These are phyloP conservation scores for Entelexis paramagnoliae DNA, from an alignment of 1,139 yeast genomes.

Conservation along the genomic window DNA sequence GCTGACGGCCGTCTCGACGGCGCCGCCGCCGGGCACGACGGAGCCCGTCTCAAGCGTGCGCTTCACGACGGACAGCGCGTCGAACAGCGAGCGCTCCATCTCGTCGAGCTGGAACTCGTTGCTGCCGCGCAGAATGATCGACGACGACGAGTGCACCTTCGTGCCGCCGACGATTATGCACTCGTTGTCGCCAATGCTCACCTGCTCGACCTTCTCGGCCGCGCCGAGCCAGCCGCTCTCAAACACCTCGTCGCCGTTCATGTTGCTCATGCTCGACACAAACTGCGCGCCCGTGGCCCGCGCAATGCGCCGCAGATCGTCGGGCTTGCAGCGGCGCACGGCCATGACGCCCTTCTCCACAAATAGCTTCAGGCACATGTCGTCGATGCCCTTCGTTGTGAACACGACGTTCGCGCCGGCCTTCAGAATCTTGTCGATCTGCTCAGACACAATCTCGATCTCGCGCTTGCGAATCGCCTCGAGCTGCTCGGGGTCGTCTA, in stretches of 20 bases:
- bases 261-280: slow-evolving; percentile 74
- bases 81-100: slow-evolving; percentile 95
- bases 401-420: slow-evolving; percentile 96
- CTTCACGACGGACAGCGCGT: slow-evolving; percentile 88
- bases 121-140: slow-evolving; percentile 89
- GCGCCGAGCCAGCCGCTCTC: slow-evolving; percentile 77
- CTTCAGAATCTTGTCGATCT: slow-evolving; percentile 72
- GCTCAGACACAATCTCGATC: slow-evolving; percentile 79
- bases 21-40: slow-evolving; percentile 99
- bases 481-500: slow-evolving; percentile 93
- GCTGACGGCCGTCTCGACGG: slow-evolving; percentile 92
- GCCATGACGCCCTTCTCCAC: slow-evolving; percentile 96
- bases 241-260: slow-evolving; percentile 96
- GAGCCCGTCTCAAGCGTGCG: slow-evolving; percentile 90
- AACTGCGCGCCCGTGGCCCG: slow-evolving; percentile 96
- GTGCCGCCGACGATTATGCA: slow-evolving; percentile 93
- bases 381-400: slow-evolving; percentile 97
- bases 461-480: slow-evolving; percentile 95
- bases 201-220: slow-evolving; percentile 89
- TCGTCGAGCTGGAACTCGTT: slow-evolving; percentile 95
- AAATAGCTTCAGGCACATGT: slow-evolving; percentile 86
- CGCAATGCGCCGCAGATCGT: slow-evolving; percentile 92
- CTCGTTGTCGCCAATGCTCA: slow-evolving; percentile 90
- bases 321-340: slow-evolving; percentile 94
- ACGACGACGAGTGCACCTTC: slow-evolving; percentile 82